These are phyloP conservation scores for Aspergillus clavatus DNA, from an alignment of 2,329 filamentous ascomycete genomes.

Conservation along the genomic window DNA sequence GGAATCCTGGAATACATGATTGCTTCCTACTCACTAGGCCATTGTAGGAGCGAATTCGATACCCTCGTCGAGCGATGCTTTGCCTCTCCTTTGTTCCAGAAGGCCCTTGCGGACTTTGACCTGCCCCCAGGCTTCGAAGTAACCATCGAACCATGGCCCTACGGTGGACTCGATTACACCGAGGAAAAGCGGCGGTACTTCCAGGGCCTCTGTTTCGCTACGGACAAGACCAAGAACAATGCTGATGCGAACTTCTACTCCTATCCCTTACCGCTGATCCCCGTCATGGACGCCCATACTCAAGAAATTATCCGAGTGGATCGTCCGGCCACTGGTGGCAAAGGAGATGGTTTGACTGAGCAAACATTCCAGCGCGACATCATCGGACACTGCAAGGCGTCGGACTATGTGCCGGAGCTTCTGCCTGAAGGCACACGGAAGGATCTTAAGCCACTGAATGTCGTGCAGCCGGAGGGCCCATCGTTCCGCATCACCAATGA, in stretches of 20 bases:
- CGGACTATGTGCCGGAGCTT: slow-evolving; percentile 51
- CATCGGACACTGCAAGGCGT: slow-evolving; percentile 49
- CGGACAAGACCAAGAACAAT: slow-evolving; percentile 39
- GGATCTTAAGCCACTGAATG: slow-evolving; percentile 64
- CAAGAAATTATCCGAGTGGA: slow-evolving; percentile 55
- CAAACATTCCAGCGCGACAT: slow-evolving; percentile 41
- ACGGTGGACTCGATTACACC: slow-evolving; percentile 48
- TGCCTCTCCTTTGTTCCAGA: slow-evolving; percentile 49
- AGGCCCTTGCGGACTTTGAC: slow-evolving; percentile 48
- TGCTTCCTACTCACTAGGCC: not conserved
- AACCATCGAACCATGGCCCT: slow-evolving; percentile 55
- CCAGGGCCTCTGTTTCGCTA: slow-evolving; percentile 50
- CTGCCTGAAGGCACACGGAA: slow-evolving; percentile 42
- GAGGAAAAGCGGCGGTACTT: slow-evolving; percentile 49
- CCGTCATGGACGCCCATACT: slow-evolving; percentile 56
- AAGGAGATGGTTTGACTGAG: slow-evolving; percentile 45
- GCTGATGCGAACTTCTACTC: slow-evolving; percentile 59
- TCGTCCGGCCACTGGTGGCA: slow-evolving; percentile 50
- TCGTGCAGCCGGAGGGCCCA: slow-evolving; percentile 65
- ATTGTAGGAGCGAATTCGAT: slow-evolving; percentile 44
- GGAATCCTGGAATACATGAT: not conserved
- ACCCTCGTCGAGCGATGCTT: slow-evolving; percentile 47
- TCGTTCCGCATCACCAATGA: slow-evolving; percentile 51
- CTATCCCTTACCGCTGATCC: slow-evolving; percentile 49
- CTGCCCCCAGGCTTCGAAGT: slow-evolving; percentile 53